phyloP scores from a whole-genome alignment of 768 basidiomycete species.

The Lactarius deliciosus region DNA sequence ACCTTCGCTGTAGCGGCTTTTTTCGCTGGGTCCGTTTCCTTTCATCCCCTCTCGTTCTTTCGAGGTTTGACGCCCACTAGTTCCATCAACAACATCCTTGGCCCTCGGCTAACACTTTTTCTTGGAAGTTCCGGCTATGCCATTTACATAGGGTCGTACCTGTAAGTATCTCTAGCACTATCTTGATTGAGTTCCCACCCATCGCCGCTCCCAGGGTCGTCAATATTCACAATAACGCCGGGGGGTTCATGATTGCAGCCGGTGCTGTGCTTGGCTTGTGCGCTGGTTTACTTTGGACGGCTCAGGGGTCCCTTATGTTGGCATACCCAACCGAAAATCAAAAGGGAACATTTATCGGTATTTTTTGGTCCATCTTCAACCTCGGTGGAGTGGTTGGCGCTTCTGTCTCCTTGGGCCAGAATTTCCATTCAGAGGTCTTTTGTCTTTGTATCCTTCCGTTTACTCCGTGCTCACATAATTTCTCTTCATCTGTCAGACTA shows the following conservation, averaged over 20 bases:
- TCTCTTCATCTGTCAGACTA: conserved; percentile 31
- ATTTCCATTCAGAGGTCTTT: conserved; percentile 58
- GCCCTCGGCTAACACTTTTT: conserved; percentile 69
- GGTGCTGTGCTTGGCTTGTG: conserved; percentile 75
- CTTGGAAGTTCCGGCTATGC: conserved; percentile 76
- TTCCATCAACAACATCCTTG: conserved; percentile 78
- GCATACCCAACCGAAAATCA: conserved; percentile 78
- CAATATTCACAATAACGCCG: conserved; percentile 64
- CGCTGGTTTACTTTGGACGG: conserved; percentile 74
- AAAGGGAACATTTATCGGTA: conserved; percentile 73
- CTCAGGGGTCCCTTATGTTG: conserved; percentile 83
- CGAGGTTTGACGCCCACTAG: conserved; percentile 38
- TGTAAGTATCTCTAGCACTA: conserved; percentile 46
- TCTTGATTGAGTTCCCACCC: not conserved
- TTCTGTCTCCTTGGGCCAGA: conserved; percentile 69
- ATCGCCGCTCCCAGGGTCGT: conserved; percentile 46
- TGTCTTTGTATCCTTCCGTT: conserved; percentile 29
- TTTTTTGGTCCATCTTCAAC: conserved; percentile 87
- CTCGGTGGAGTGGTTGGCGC: conserved; percentile 78
- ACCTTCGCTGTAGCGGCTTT: conserved; percentile 62
- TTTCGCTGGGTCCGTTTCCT: conserved; percentile 61
- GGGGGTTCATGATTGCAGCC: conserved; percentile 64
- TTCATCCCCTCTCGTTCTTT: not conserved
- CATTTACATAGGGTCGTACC: conserved; percentile 69
- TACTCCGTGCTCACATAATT: not conserved